phyloP scores from a whole-genome alignment of 768 basidiomycete species.

The Pisolithus albus region DNA sequence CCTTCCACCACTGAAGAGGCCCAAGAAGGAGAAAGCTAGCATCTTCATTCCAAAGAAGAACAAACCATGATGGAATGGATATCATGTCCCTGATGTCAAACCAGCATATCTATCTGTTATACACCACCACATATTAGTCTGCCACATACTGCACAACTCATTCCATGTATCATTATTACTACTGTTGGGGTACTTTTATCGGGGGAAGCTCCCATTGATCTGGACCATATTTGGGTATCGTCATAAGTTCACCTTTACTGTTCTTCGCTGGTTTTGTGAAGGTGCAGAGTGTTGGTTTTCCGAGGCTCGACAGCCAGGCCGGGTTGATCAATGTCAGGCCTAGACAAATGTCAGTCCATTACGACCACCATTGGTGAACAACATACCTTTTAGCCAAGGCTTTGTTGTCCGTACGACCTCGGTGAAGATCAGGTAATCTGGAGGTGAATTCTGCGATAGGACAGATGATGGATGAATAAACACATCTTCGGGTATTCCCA shows the following conservation, averaged over 20 bases:
- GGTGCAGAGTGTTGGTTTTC: conserved; percentile 72
- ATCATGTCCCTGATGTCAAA: background rate
- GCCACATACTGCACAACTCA: background rate
- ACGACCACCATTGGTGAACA: background rate
- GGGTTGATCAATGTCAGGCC: conserved; percentile 83
- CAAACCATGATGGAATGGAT: conserved; percentile 19
- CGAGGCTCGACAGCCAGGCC: conserved; percentile 79
- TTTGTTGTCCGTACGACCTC: conserved; percentile 74
- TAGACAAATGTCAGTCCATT: conserved; percentile 22
- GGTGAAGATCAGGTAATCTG: conserved; percentile 80
- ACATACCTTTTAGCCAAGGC: conserved; percentile 74
- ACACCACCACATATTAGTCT: background rate
- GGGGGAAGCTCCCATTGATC: conserved; percentile 85
- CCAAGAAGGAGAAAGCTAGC: conserved; percentile 28
- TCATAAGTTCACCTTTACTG: conserved; percentile 58
- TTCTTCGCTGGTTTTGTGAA: conserved; percentile 83
- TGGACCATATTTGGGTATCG: conserved; percentile 79
- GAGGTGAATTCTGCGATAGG: conserved; percentile 59
- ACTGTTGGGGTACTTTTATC: conserved; percentile 17
- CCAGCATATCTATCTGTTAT: no score
- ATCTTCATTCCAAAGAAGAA: conserved; percentile 63
- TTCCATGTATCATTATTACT: conserved; percentile 16
- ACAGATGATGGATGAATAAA: conserved; percentile 91
- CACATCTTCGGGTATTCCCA: conserved; percentile 79
- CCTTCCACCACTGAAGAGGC: conserved; percentile 25